Base-by-base conservation (phyloP, 2,329 filamentous ascomycete species). In the Rhytidhysteron rufulum region DNA sequence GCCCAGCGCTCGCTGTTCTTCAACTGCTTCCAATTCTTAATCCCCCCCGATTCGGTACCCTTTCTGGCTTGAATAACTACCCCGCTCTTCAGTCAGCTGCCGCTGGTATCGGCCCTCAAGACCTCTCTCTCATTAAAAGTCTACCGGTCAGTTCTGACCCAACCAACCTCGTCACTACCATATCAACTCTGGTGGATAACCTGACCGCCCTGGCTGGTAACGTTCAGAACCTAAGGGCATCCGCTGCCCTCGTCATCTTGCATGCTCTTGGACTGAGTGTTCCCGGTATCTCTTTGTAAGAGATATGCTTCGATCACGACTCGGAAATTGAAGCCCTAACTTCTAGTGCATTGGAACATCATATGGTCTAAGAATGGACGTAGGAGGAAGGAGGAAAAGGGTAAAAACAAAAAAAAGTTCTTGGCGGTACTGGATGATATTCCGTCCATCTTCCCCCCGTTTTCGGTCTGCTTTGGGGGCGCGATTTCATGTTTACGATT, bases 1-100 rank as follows among this genome's bases (percentile, higher is more conserved):
- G 47, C 18, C 34, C 50, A 13, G 47, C 44, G n/a, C 46, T 53
- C 30, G 48, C 42, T 17, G 44, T 42, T 15, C 44, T 54, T 2
- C 42, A 49, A 30, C 47, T 52, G 22, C 47, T 52, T 2, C 30
- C 45, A 19, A 20, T 41, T 16, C 48, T 52, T 31, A 49, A 54
- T 40, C 47, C 49, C 1, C 11, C 17, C 37, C 52, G 52, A 31
- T 52, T 52, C 41, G 31, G 36, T 11, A 9, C 10, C 6, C 36
- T 54, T 7, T 34, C 34, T 16, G 39, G 25, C 15, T 40, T 54
- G 9, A 48, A 41, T 5, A 51, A 31, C 19, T 21, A 50, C 7
- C 17, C 39, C 9, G 33, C 40, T 11, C 37, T 51, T 7, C 25
- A 39, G 30, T 29, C 37, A 18, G 47, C 49, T 11, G 42, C 45